phyloP scores from a whole-genome alignment of 768 basidiomycete genomes.

The Gymnopilus dilepis region DNA sequence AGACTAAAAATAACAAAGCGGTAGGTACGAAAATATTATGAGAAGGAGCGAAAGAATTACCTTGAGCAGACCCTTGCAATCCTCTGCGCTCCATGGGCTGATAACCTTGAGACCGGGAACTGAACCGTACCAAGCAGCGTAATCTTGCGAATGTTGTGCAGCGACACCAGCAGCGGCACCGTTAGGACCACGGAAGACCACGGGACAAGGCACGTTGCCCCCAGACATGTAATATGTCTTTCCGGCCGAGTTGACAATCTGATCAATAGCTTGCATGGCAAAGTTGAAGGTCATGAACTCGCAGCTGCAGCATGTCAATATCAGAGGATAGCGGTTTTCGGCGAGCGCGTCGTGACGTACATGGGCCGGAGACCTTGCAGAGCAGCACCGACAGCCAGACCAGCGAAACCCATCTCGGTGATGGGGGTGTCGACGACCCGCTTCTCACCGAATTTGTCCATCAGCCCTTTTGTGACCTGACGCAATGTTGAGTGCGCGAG shows the following conservation, averaged over 20 bases:
- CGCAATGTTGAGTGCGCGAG: slow-evolving; percentile 16
- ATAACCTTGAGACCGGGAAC: slow-evolving; percentile 98
- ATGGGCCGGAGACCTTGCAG: slow-evolving; percentile 94
- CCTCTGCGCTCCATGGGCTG: slow-evolving; percentile 97
- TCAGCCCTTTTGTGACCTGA: slow-evolving; percentile 95
- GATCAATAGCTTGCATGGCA: slow-evolving; percentile 99
- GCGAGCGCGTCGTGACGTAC: slow-evolving; percentile 43
- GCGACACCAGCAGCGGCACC: slow-evolving; percentile 97
- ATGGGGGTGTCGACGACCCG: slow-evolving; percentile 97
- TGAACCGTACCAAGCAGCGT: slow-evolving; percentile 92
- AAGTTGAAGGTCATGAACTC: slow-evolving; percentile 99
- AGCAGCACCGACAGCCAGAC: slow-evolving; percentile 93
- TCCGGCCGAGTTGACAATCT: slow-evolving; percentile 99
- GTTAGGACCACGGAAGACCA: slow-evolving; percentile 99
- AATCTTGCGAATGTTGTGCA: slow-evolving; percentile 98
- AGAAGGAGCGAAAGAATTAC: slow-evolving; percentile 39
- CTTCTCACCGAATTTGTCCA: slow-evolving; percentile 99
- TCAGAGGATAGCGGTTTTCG: slow-evolving; percentile 9
- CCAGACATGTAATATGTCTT: slow-evolving; percentile 99
- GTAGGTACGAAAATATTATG: slow-evolving; percentile 3
- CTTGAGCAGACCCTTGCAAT: slow-evolving; percentile 98
- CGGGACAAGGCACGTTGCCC: slow-evolving; percentile 96
- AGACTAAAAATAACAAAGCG: slow-evolving; percentile 50
- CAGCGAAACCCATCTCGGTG: slow-evolving; percentile 99
- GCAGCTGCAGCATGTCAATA: slow-evolving; percentile 58